Base-by-base conservation (phyloP, 2,329 filamentous ascomycete genomes). In the Ustulina deusta region DNA sequence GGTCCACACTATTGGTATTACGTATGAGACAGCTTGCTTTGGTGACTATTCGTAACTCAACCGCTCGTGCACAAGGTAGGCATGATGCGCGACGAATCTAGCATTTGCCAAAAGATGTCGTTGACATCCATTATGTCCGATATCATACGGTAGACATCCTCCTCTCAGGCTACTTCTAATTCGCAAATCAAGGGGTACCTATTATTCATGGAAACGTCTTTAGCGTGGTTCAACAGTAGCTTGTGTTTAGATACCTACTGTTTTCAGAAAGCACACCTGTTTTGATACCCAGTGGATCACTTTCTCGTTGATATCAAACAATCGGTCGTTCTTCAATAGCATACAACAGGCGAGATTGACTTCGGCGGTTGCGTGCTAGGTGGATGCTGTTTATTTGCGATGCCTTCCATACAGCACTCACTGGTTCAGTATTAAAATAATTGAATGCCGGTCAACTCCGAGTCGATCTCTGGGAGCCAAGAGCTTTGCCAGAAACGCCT, bases 381-480 rank as follows among this genome's bases (percentile, higher is more conserved):
- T 57, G 17, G 34, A 40, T 55, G 61, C 42, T n/a, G 11, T 40
- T 34, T 11, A 61, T 61, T 56, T 54, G 61, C 25, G 20, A 34
- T 42, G 36, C 6, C 38, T 29, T 68, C 27, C 27, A 42, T 42
- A 59, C 17, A 1, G 36, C 2, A 10, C 15, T 55, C 34, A 11
- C 20, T 25, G 20, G 20, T 13, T n/a, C 25, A 25, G 46, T 38
- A 29, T 52, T 25, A 48, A 25, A 49, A 38, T 25, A 15, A 49
- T 52, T 59, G 29, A 25, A 27, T 10, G 27, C 10, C 11, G 36
- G 34, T 20, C 34, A 40, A 52, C 4, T 48, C 44, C 42, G 54
- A 58, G 64, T 48, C 38, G 46, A 66, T 66, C 54, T 44, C 32
- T 61, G n/a, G 52, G 9, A 52, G 62, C 62, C 66, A 61, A 65